Evolutionary conservation across 1,139 yeast species (phyloP), one percentile per base, ranked within the genome.

Genomic region (Yamadazyma conglobata): DNA sequence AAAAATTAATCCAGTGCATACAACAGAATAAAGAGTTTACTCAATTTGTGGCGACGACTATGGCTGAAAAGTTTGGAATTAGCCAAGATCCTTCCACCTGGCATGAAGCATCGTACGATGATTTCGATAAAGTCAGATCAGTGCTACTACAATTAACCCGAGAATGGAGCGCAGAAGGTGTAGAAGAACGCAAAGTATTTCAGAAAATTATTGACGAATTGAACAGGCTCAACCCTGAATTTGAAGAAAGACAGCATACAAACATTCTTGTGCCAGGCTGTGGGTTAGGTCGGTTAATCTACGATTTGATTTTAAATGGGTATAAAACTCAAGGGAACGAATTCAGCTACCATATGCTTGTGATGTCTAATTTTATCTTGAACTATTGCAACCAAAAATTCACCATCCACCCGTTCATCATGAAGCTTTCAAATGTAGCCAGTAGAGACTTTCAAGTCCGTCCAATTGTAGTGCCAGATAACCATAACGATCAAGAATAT

Each of bases 291-390:
- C 54, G 95, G 32, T 54, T 86, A 37, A 83, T 86, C n/a, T 69
- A 74, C 34, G 95, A 87, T 30, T 58, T 85, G 31, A 86, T 85
- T 1, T 55, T 52, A 18, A 47, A 66, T 32, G 95, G 95, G 2
- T 85, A 79, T 51, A 58, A 70, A 54, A 75, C 83, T n/a, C 88
- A 84, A 43, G 96, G 95, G 0, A 87, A 86, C 52, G 96, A 88
- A 50, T 74, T 80, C 46, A 79, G 91, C 14, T 81, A 79, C 47
- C 93, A 82, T 47, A 86, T 87, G 95, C 59, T 86, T 4, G 56
- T 83, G 13, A 68, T 79, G 7, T 81, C 93, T 9, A 75, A 74
- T 43, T 79, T 66, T 40, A 55, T 87, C 6, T 54, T 87, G 16
- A 85, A 85, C 47, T 67, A 67, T 34, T 64, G 77, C 17, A 56